phyloP scores from a whole-genome alignment of 768 basidiomycete species.

The Panaeolus papilionaceus region DNA sequence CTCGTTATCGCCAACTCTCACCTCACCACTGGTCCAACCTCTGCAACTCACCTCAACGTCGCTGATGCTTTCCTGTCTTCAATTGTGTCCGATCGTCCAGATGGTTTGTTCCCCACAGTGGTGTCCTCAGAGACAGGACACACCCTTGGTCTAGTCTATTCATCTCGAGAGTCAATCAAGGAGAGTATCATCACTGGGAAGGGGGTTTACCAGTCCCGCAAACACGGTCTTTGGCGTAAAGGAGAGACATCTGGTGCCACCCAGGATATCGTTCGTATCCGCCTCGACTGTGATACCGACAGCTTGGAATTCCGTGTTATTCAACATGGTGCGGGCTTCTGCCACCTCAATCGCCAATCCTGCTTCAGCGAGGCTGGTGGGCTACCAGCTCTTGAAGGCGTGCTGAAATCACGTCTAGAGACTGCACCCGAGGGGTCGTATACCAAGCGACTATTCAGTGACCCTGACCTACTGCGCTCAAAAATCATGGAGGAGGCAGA shows the following conservation, averaged over 20 bases:
- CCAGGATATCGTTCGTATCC: slow-evolving; percentile 85
- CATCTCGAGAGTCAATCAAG: slow-evolving; percentile 82
- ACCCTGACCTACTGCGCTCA: slow-evolving; percentile 79
- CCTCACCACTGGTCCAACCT: slow-evolving; percentile 64
- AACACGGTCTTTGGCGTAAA: slow-evolving; percentile 96
- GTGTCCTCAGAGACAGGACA: slow-evolving; percentile 82
- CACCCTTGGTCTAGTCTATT: slow-evolving; percentile 94
- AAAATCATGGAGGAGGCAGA: slow-evolving; percentile 99
- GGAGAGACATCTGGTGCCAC: slow-evolving; percentile 96
- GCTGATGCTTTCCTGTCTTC: slow-evolving; percentile 88
- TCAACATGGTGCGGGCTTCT: slow-evolving; percentile 92
- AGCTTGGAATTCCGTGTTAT: slow-evolving; percentile 89
- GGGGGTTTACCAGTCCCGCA: slow-evolving; percentile 96
- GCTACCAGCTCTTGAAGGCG: slow-evolving; percentile 79
- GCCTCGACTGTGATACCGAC: slow-evolving; percentile 92
- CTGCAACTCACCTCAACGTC: slow-evolving; percentile 67
- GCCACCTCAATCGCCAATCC: slow-evolving; percentile 85
- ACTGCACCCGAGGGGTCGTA: slow-evolving; percentile 92
- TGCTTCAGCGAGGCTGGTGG: slow-evolving; percentile 91
- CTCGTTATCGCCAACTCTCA: slow-evolving; percentile 76
- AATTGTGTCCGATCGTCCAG: slow-evolving; percentile 83
- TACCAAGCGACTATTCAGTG: slow-evolving; percentile 85
- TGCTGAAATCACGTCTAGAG: slow-evolving; percentile 71
- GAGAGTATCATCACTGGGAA: slow-evolving; percentile 89
- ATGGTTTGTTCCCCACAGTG: slow-evolving; percentile 93